Conservation (phyloP, 1,284 basidiomycete genomes). For the Pseudomicrostroma phylloplanum region DNA sequence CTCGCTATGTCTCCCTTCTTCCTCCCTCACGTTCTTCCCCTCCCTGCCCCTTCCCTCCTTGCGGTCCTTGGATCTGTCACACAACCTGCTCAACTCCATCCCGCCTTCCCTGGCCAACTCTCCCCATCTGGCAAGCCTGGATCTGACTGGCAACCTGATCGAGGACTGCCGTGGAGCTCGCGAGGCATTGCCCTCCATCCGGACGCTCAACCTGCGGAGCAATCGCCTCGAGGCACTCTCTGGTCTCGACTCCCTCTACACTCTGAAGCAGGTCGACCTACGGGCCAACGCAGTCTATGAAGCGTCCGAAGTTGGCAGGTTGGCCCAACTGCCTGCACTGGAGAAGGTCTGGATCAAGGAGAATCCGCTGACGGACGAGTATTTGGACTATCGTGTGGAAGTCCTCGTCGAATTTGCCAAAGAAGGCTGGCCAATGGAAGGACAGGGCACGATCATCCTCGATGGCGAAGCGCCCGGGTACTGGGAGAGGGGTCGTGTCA, state of each 20-base stretch:
- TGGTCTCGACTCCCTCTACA: constrained; percentile 78
- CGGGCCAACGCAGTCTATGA: constrained; percentile 75
- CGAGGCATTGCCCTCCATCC: constrained; percentile 25
- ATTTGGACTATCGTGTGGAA: constrained; percentile 61
- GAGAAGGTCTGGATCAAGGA: constrained; percentile 42
- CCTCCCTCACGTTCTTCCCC: constrained; percentile 75
- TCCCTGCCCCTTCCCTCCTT: constrained; percentile 53
- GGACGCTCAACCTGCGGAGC: constrained; percentile 37
- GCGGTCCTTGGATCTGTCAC: constrained; percentile 51
- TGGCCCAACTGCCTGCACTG: constrained; percentile 69
- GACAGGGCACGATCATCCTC: constrained; percentile 47
- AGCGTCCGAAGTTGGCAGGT: constrained; percentile 73
- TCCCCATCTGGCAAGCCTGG: constrained; percentile 73
- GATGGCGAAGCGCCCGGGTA: constrained; percentile 71
- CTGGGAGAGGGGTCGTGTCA: constrained; percentile 64
- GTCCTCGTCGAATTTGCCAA: constrained; percentile 76
- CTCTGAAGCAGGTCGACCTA: constrained; percentile 79
- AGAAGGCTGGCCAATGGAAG: constrained; percentile 60
- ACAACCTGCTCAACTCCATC: constrained; percentile 52
- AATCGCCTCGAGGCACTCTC: constrained; percentile 90
- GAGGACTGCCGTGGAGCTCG: constrained; percentile 77
- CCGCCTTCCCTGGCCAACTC: constrained; percentile 69
- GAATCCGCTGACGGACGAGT: constrained; percentile 34
- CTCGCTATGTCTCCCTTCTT: constrained; percentile 72
- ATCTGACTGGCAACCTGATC: constrained; percentile 90